These are phyloP conservation scores for Penicillium steckii DNA, from an alignment of 495 filamentous ascomycete species.

Conservation along the genomic window DNA sequence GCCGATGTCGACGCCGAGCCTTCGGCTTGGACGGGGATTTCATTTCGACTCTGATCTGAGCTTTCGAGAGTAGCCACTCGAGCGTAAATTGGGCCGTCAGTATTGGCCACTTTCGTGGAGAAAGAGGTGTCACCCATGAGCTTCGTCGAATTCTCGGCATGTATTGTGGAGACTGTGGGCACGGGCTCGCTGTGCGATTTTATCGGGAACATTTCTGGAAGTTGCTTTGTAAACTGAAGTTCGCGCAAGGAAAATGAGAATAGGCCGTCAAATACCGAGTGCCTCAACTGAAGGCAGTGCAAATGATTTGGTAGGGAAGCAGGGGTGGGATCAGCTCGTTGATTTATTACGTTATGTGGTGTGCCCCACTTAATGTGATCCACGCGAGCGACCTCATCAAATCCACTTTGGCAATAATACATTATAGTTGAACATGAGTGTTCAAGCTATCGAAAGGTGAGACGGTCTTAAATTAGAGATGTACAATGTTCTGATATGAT, in stretches of 20 bases:
- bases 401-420: too few species aligned
- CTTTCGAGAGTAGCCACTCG: constrained; percentile 60
- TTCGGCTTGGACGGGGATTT: constrained; percentile 56
- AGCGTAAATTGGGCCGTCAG: neutral
- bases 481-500: too few species aligned
- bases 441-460: too few species aligned
- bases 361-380: too few species aligned
- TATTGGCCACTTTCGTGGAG: neutral
- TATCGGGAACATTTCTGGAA: neutral
- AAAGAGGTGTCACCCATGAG: neutral
- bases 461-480: too few species aligned
- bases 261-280: neutral
- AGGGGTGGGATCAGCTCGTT: too few species aligned
- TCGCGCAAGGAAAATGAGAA: neutral
- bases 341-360: too few species aligned
- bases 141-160: neutral
- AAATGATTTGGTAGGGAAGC: too few species aligned
- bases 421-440: too few species aligned
- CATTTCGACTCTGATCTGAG: constrained; percentile 46
- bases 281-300: too few species aligned
- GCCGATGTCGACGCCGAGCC: constrained; percentile 85
- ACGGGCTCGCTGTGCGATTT: neutral
- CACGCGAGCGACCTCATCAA: too few species aligned
- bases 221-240: neutral
- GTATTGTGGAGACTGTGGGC: neutral